phyloP scores from a whole-genome alignment of 805 yeast species.

The Yamadazyma laniorum region DNA sequence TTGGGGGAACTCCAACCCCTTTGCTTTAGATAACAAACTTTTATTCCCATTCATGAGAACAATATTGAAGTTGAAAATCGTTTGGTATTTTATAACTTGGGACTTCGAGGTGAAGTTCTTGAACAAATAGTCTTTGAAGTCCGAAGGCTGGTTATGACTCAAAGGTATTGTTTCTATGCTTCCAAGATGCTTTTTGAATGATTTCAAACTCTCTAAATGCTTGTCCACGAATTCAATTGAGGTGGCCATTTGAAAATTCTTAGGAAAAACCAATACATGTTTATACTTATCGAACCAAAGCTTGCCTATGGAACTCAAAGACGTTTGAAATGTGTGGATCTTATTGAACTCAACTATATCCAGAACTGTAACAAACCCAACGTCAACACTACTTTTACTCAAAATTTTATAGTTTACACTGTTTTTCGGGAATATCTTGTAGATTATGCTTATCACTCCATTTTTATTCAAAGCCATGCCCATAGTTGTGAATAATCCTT shows the following conservation, averaged over 20 bases:
- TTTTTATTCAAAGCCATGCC: conserved; percentile 19
- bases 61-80: conserved; percentile 21
- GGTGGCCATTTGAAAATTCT: conserved; percentile 1
- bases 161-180: background rate
- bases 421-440: conserved; percentile 26
- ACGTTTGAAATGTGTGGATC: conserved; percentile 13
- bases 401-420: conserved; percentile 25
- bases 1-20: background rate
- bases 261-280: conserved; percentile 22
- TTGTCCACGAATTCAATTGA: conserved; percentile 7
- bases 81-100: conserved; percentile 21
- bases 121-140: conserved; percentile 7
- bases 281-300: conserved; percentile 21
- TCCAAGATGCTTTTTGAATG: conserved; percentile 1
- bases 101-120: conserved; percentile 19
- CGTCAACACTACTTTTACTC: conserved; percentile 23
- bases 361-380: conserved; percentile 24
- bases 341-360: conserved; percentile 7
- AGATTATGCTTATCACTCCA: conserved; percentile 23
- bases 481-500: conserved; percentile 27
- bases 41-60: conserved; percentile 16
- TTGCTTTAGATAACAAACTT: conserved; percentile 5
- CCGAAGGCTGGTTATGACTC: background rate
- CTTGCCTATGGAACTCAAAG: conserved; percentile 22
- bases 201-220: conserved; percentile 17